These are phyloP conservation scores for Cystobasidium ongulense DNA, from an alignment of 768 basidiomycete species.

Conservation along the genomic window DNA sequence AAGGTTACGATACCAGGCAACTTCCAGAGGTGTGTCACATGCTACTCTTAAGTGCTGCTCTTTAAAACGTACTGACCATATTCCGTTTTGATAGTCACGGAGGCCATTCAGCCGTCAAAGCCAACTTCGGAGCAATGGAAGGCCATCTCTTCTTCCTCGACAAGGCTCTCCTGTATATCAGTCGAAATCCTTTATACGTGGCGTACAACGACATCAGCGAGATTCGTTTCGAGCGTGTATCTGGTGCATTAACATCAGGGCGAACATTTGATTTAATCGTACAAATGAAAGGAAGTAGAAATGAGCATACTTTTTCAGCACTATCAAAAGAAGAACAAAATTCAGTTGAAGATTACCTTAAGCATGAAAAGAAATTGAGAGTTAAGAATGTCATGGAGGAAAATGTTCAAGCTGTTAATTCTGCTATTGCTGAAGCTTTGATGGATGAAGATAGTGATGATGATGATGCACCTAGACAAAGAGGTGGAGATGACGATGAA, in stretches of 20 bases:
- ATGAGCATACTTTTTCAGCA: conserved; percentile 61
- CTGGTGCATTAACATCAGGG: conserved; percentile 65
- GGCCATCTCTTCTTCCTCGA: conserved; percentile 97
- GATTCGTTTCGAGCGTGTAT: conserved; percentile 82
- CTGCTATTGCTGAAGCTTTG: conserved; percentile 55
- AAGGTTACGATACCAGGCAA: conserved; percentile 80
- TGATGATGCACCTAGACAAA: conserved; percentile 54
- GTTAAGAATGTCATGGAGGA: conserved; percentile 96
- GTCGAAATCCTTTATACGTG: conserved; percentile 84
- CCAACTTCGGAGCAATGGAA: conserved; percentile 90
- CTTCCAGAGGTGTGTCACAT: conserved; percentile 63
- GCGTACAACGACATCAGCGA: conserved; percentile 82
- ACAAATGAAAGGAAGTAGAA: conserved; percentile 70
- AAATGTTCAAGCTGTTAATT: conserved; percentile 50
- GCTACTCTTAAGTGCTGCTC: not conserved
- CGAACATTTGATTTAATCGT: conserved; percentile 91
- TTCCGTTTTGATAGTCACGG: conserved; percentile 55
- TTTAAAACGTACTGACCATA: not conserved
- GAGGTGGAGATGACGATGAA: conserved; percentile 54
- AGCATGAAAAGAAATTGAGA: conserved; percentile 72
- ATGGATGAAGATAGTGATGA: conserved; percentile 52
- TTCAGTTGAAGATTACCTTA: conserved; percentile 71
- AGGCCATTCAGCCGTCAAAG: conserved; percentile 90
- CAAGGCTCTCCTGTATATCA: conserved; percentile 95
- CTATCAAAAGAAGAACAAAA: conserved; percentile 95